These are phyloP conservation scores for Fraxinus americana DNA, from an alignment of 257 asterid genomes.

Conservation along the genomic window DNA sequence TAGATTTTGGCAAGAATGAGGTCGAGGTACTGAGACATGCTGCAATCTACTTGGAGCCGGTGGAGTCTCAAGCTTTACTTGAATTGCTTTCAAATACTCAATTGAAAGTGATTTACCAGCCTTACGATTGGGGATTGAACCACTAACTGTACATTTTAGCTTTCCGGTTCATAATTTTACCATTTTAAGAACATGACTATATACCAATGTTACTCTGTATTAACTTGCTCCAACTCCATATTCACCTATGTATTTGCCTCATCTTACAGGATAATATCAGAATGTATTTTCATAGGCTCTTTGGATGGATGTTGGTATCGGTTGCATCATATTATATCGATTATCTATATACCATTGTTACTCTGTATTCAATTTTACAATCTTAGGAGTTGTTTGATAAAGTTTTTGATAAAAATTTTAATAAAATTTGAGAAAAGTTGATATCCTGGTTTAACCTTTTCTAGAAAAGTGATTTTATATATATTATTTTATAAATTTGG, in stretches of 20 bases:
- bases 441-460: too few species aligned
- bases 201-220: background rate
- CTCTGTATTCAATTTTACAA: too few species aligned
- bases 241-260: background rate
- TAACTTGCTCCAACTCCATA: background rate
- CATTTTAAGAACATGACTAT: background rate
- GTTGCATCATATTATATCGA: too few species aligned
- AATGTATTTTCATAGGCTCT: too few species aligned
- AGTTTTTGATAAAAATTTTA: too few species aligned
- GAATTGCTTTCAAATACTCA: constrained; percentile 66
- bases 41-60: constrained; percentile 64
- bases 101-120: constrained; percentile 63
- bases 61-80: constrained; percentile 56
- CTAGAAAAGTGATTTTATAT: too few species aligned
- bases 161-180: background rate
- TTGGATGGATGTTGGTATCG: too few species aligned
- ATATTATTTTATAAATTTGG: too few species aligned
- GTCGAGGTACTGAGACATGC: constrained; percentile 82
- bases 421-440: too few species aligned
- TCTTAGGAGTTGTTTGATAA: too few species aligned
- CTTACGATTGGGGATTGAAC: constrained; percentile 81
- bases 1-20: constrained; percentile 82
- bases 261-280: background rate
- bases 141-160: constrained; percentile 30
- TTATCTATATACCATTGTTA: too few species aligned